Percentiles rank a stretch among this genome's conserved stretches.
phyloP scores from a whole-genome alignment of 495 filamentous ascomycete species.

The Peziza echinospora region DNA sequence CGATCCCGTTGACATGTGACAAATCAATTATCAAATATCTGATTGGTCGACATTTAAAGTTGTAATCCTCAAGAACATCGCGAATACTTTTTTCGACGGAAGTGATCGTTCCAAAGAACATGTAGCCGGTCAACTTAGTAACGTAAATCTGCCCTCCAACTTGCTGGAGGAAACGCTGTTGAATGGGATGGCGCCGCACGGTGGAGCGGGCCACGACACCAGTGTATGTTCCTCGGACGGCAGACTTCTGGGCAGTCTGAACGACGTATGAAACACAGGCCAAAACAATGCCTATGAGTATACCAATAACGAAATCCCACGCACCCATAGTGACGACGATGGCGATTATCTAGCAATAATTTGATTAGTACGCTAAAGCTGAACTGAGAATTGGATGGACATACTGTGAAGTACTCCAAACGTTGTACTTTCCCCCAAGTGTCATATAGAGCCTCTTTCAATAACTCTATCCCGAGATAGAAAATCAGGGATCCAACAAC shows the following conservation, averaged over 20 bases:
- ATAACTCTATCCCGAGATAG: constrained; percentile 70
- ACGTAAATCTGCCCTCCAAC: constrained; percentile 74
- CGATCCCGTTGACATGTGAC: constrained; percentile 68
- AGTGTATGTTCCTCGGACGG: constrained; percentile 66
- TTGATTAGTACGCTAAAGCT: background rate
- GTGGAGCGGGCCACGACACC: constrained; percentile 77
- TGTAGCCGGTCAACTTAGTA: constrained; percentile 72
- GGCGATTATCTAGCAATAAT: constrained; percentile 39
- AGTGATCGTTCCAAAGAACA: constrained; percentile 95
- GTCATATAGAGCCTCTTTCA: constrained; percentile 68
- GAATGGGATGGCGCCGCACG: constrained; percentile 70
- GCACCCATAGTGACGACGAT: constrained; percentile 92
- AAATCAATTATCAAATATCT: constrained; percentile 81
- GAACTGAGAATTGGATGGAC: constrained; percentile 4
- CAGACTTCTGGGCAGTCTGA: constrained; percentile 70
- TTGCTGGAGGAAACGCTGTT: constrained; percentile 63
- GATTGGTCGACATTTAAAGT: constrained; percentile 54
- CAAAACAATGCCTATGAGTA: constrained; percentile 72
- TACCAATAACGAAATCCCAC: constrained; percentile 88
- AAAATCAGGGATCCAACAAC: constrained; percentile 91
- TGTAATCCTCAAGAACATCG: constrained; percentile 56
- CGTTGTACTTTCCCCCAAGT: constrained; percentile 67
- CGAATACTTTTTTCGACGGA: constrained; percentile 75
- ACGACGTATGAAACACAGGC: constrained; percentile 81
- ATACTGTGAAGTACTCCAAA: constrained; percentile 73